phyloP scores from a whole-genome alignment of 2,329 filamentous ascomycete species.

The Botrytis hyacinthi region DNA sequence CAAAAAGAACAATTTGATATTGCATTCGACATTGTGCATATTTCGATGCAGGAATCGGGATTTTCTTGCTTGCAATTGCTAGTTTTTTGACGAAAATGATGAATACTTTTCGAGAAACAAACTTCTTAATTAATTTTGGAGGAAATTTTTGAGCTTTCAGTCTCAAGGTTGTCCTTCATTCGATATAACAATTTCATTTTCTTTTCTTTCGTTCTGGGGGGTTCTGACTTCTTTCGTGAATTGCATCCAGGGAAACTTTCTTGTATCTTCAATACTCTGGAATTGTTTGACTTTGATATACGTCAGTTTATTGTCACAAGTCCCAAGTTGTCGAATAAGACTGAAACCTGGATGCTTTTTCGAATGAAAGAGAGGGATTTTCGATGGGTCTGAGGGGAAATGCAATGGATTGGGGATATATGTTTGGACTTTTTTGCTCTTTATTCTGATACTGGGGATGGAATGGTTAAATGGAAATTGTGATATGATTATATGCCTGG shows the following conservation, averaged over 20 bases:
- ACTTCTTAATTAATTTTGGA: constrained; percentile 20
- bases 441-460: neutral
- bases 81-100: constrained; percentile 35
- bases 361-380: neutral
- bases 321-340: neutral
- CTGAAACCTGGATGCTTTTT: neutral
- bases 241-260: neutral
- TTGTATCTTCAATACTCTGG: neutral
- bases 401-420: constrained; percentile 9
- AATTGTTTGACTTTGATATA: neutral
- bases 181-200: constrained; percentile 7
- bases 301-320: neutral
- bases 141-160: neutral
- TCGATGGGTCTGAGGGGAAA: neutral
- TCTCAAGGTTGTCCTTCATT: constrained; percentile 8
- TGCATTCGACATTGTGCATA: constrained; percentile 42
- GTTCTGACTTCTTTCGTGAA: neutral
- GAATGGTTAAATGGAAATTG: constrained; percentile 17
- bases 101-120: constrained; percentile 25
- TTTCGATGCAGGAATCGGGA: constrained; percentile 22
- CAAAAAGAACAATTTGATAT: constrained; percentile 39
- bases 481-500: constrained; percentile 23
- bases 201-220: neutral
- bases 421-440: constrained; percentile 8
- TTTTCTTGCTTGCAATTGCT: constrained; percentile 29